Evolutionary conservation across 257 asterid genomes (phyloP).

Genomic region (Prunella vulgaris): DNA sequence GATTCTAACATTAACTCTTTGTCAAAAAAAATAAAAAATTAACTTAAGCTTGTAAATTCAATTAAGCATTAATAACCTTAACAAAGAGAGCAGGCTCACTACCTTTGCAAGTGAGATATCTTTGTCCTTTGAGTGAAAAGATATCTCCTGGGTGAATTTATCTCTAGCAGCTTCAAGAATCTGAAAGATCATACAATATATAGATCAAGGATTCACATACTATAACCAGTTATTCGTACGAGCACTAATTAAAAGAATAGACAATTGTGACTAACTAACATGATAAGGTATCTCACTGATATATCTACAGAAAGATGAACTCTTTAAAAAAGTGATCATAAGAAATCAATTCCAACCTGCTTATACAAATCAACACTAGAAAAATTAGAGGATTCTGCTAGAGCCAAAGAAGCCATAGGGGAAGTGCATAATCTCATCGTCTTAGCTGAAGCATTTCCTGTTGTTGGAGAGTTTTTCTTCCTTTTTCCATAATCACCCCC

Average conservation of each 20-base stretch:
- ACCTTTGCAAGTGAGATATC: constrained; percentile 94
- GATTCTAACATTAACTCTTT: constrained; percentile 12
- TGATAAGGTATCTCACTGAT: not conserved
- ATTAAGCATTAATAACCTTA: constrained; percentile 4
- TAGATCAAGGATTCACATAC: constrained; percentile 1
- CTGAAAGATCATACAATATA: constrained; percentile 37
- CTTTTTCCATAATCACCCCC: constrained; percentile 54
- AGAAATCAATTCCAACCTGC: constrained; percentile 54
- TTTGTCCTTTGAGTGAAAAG: constrained; percentile 75
- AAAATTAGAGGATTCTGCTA: constrained; percentile 39
- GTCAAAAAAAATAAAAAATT: no score
- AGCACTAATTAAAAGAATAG: not conserved
- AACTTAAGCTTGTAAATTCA: not conserved
- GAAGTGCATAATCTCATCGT: constrained; percentile 56
- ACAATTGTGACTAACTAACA: not conserved
- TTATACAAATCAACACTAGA: constrained; percentile 52
- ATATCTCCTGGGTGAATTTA: constrained; percentile 67
- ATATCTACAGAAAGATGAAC: not conserved
- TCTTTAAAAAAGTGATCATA: constrained; percentile 7
- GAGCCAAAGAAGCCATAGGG: constrained; percentile 62
- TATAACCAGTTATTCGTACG: not conserved
- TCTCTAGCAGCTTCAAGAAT: constrained; percentile 66
- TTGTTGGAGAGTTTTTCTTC: constrained; percentile 29
- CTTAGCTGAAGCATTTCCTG: constrained; percentile 41
- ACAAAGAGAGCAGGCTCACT: constrained; percentile 12